Base-by-base conservation (phyloP, 2,329 filamentous ascomycete species). In the Nemania sp. region DNA sequence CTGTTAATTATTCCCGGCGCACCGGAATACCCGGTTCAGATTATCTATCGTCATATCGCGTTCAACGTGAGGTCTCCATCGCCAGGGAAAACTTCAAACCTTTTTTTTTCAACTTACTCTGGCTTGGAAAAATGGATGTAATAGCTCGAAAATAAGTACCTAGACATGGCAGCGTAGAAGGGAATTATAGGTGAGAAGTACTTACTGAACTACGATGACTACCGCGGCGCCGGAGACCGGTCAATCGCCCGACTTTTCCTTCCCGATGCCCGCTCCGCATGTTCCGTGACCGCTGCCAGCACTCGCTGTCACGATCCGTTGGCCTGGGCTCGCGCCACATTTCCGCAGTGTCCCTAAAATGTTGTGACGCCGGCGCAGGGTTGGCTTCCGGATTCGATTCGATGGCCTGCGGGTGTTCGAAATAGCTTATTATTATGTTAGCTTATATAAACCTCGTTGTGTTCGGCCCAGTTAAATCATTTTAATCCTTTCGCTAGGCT, bases 291-390 rank as follows among this genome's bases (percentile, higher is more conserved):
- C 65, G 37, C 65, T 63, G 47, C 65, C 65, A 0, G 65, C 63
- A 21, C 65, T 63, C n/a, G 61, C 53, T 18, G 65, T 53, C 18
- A 57, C 65, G 32, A 67, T 43, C 65, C 65, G 65, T 35, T 67
- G 58, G 2, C 65, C 65, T 2, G 53, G 32, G 3, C 4, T 34
- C 17, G 65, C 64, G 35, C 62, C 62, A 49, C 56, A 57, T 9
- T 58, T 60, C 5, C 51, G 59, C 42, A 67, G 57, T 1, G 64
- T n/a, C n/a, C 64, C 7, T 59, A 46, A 57, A 65, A 67, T 9
- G 56, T 59, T 17, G 65, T 67, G n/a, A 67, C 21, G 21, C 65
- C 65, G 1, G 60, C 65, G 54, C 65, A 67, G n/a, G n/a, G n/a
- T n/a, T n/a, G n/a, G n/a, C n/a, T n/a, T n/a, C n/a, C n/a, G n/a